phyloP scores from a whole-genome alignment of 169 alveolate species.

The Plasmodium adleri region DNA sequence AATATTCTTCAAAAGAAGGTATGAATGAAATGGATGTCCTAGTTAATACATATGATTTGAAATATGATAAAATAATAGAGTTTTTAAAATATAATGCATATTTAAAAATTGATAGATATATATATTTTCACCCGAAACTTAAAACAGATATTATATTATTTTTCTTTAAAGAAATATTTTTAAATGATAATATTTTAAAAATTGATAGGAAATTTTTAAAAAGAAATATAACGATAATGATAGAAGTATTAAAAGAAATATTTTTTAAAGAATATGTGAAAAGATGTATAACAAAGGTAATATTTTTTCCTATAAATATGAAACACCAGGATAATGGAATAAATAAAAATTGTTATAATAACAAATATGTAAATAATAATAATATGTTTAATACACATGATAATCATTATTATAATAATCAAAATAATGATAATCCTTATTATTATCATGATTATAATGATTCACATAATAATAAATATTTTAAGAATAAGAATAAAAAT shows the following conservation, averaged over 20 bases:
- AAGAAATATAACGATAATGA: conserved; percentile 16
- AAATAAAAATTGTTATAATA: no score
- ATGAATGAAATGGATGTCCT: background rate
- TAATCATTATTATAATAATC: background rate
- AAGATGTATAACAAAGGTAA: conserved; percentile 9
- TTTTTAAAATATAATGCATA: conserved; percentile 7
- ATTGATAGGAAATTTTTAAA: conserved; percentile 7
- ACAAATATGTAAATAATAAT: background rate
- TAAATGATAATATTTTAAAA: conserved; percentile 25
- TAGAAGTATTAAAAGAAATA: conserved; percentile 39
- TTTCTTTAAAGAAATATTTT: conserved; percentile 57
- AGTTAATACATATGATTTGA: background rate
- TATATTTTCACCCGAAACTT: conserved; percentile 22
- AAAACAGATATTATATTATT: conserved; percentile 35
- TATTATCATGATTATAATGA: no score
- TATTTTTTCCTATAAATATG: background rate
- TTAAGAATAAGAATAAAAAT: no score
- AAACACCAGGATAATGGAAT: background rate
- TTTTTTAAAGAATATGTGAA: conserved; percentile 34
- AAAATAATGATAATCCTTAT: background rate
- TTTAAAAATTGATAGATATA: conserved; percentile 17
- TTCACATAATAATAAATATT: no score
- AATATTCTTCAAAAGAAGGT: background rate
- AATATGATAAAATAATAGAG: conserved; percentile 2
- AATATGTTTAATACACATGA: background rate